Base-by-base conservation (phyloP, 1,284 basidiomycete genomes). In the Thecaphora thlaspeos region DNA sequence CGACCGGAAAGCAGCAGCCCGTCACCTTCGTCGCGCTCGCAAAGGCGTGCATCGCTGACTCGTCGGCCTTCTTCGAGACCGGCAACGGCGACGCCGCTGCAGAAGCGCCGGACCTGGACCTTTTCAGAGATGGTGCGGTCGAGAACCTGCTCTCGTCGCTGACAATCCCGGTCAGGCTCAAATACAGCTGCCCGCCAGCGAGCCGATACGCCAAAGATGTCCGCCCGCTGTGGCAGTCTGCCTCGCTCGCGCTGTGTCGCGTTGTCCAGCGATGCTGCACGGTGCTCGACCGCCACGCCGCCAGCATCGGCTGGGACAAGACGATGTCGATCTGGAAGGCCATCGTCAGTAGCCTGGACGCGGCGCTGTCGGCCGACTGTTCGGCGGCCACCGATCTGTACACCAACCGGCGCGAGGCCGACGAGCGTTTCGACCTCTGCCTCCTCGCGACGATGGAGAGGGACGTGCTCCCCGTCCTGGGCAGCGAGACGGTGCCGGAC, bases 121-220 rank as follows among this genome's bases (percentile, higher is more conserved):
- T 95, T 11, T 95, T 90, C 73, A 80, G 82, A 14, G 86, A 90
- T 71, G 91, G 89, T 4, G 91, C 91, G 0, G 76, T 96, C 24
- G 90, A 94, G 75, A 82, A 84, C 8, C 80, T 95, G 14, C 78
- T 94, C n/a, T 85, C 87, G 21, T 42, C 68, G 40, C 54, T 67
- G 12, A 36, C 52, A 18, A 87, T 94, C 30, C 91, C 93, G 0
- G 86, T 96, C 76, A 91, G 91, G 76, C 81, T 97, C 59, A 94
- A 93, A 78, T 95, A 96, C 68, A 90, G 92, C 41, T 95, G 93
- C 75, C 92, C 93, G 0, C 81, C 87, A 0, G 83, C 92, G 1
- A 49, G 50, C 5, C 41, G 60, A 28, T 51, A 61, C 28, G 46
- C 51, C 10, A 47, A 22, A 1, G 18, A 59, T 3, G 55, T 42